Conservation (phyloP, 208 protist genomes). For the Willaertia magna region DNA sequence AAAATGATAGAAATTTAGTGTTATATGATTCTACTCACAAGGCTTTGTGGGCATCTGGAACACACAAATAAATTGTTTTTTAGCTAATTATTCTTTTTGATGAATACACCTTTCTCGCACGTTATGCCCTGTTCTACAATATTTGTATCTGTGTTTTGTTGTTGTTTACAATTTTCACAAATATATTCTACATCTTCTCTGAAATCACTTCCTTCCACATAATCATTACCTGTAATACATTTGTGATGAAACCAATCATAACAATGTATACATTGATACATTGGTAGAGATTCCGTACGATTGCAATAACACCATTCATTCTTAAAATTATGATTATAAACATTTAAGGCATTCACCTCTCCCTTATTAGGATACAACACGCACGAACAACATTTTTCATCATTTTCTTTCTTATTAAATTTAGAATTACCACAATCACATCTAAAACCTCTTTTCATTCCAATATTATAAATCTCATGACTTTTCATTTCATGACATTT, state of each 20-base stretch:
- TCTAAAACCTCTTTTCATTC: neutral
- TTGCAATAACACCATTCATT: slow-evolving; percentile 9
- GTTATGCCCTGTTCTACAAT: no score
- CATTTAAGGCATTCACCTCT: neutral
- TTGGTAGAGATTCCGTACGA: neutral
- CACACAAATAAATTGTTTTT: no score
- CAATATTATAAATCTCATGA: neutral
- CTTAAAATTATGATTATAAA: slow-evolving; percentile 5
- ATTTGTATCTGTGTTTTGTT: no score
- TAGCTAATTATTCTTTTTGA: no score
- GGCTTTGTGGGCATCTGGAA: no score
- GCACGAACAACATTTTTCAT: neutral
- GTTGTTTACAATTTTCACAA: neutral
- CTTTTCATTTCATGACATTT: neutral
- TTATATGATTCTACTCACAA: neutral
- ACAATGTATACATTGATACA: neutral
- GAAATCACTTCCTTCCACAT: neutral
- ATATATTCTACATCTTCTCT: neutral
- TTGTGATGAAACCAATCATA: neutral
- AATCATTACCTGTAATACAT: neutral
- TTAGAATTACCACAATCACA: neutral
- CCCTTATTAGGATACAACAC: neutral
- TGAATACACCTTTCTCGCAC: no score
- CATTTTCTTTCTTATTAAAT: neutral
- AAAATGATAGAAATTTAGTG: neutral